Conservation (phyloP, 2,329 filamentous ascomycete species). For the Aspergillus pseudotamarii region DNA sequence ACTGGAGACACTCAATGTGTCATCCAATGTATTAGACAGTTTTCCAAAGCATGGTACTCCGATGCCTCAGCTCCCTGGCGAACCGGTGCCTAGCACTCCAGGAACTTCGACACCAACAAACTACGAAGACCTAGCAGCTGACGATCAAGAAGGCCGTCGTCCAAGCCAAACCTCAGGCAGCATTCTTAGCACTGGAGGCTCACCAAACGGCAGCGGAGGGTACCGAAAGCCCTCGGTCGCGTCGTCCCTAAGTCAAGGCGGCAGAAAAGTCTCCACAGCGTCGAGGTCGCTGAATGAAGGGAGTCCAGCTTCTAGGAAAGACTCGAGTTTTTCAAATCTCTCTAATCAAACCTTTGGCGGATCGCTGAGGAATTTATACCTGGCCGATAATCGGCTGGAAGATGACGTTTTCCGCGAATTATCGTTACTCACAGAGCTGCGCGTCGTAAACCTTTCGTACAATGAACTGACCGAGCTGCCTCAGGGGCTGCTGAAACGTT, state of each 20-base stretch:
- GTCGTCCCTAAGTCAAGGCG: conserved; percentile 75
- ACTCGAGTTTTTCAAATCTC: conserved; percentile 81
- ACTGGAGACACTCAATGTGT: conserved; percentile 89
- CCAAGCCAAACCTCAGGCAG: conserved; percentile 83
- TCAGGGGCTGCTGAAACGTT: conserved; percentile 80
- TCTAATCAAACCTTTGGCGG: conserved; percentile 84
- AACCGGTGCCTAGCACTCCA: conserved; percentile 45
- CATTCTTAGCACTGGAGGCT: conserved; percentile 73
- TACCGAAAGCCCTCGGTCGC: conserved; percentile 79
- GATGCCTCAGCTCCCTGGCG: conserved; percentile 66
- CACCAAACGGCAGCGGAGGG: conserved; percentile 58
- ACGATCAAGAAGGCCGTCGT: conserved; percentile 67
- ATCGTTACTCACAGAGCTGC: conserved; percentile 76
- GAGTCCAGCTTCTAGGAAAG: conserved; percentile 70
- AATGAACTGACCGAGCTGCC: conserved; percentile 94
- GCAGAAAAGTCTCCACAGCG: conserved; percentile 81
- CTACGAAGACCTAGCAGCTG: conserved; percentile 74
- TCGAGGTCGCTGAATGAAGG: conserved; percentile 66
- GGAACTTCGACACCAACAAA: conserved; percentile 65
- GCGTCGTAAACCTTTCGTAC: conserved; percentile 90
- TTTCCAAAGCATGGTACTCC: conserved; percentile 80
- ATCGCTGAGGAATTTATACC: conserved; percentile 78
- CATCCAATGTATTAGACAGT: conserved; percentile 85
- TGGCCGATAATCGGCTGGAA: conserved; percentile 91
- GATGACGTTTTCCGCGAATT: conserved; percentile 96